Evolutionary conservation across 139 green algal genomes (phyloP).

Genomic region (Marvania coccoides): DNA sequence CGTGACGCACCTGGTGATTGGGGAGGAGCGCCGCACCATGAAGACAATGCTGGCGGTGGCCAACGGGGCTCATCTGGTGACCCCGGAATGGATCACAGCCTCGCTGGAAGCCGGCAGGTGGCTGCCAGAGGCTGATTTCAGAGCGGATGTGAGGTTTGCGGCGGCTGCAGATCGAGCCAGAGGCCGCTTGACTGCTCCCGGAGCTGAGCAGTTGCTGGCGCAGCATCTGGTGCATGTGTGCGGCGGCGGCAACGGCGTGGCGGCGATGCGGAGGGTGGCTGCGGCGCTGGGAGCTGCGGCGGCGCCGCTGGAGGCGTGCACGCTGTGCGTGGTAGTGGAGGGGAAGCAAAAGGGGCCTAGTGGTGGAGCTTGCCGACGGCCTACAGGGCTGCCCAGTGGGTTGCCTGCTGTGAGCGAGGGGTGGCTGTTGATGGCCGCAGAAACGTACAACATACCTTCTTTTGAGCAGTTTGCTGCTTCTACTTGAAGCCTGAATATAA

Average conservation of each 20-base stretch:
- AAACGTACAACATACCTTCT: slow-evolving; percentile 12
- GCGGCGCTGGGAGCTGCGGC: slow-evolving; percentile 10
- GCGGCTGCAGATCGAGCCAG: slow-evolving; percentile 14
- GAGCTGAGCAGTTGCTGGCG: slow-evolving; percentile 4
- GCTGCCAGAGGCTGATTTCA: slow-evolving; percentile 39
- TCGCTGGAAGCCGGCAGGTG: slow-evolving; percentile 45
- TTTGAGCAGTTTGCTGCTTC: not conserved
- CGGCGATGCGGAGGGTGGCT: slow-evolving; percentile 3
- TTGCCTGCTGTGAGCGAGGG: slow-evolving; percentile 20
- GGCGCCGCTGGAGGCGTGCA: slow-evolving; percentile 1
- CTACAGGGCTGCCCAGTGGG: not conserved
- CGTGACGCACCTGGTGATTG: slow-evolving; percentile 54
- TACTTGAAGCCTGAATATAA: no score
- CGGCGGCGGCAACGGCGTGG: not conserved
- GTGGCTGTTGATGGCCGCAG: slow-evolving; percentile 23
- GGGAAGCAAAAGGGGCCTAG: not conserved
- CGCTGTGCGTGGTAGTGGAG: slow-evolving; percentile 16
- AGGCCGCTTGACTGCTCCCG: not conserved
- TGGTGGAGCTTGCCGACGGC: not conserved
- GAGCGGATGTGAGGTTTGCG: slow-evolving; percentile 20
- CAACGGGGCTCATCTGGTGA: slow-evolving; percentile 46
- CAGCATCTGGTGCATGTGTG: slow-evolving; percentile 8
- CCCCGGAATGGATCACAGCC: slow-evolving; percentile 46
- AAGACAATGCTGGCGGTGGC: slow-evolving; percentile 60
- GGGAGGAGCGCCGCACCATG: slow-evolving; percentile 41